Evolutionary conservation across 2,329 filamentous ascomycete species (phyloP).

Genomic region (Talaromyces amestolkiae): DNA sequence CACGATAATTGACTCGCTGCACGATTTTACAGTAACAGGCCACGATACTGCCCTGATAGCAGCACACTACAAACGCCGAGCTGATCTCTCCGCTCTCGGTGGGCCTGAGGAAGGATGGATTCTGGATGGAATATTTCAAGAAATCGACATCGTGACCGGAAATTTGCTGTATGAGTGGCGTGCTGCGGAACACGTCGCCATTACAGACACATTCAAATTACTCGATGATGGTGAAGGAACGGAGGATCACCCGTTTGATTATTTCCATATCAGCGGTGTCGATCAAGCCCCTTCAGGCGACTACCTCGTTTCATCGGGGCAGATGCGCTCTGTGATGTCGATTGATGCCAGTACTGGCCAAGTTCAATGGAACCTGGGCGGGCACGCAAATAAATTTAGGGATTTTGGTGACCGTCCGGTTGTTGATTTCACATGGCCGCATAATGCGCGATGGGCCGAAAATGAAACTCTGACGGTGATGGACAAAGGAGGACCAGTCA

Average conservation of each 20-base stretch:
- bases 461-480: conserved; percentile 36
- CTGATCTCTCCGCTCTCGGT: conserved; percentile 40
- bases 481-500: conserved; percentile 31
- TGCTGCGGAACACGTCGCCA: conserved; percentile 45
- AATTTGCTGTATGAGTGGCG: conserved; percentile 49
- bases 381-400: conserved; percentile 10
- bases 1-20: conserved; percentile 34
- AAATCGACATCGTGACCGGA: conserved; percentile 45
- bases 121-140: conserved; percentile 45
- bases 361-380: conserved; percentile 54
- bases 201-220: conserved; percentile 26
- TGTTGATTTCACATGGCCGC: conserved; percentile 17
- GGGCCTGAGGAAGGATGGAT: conserved; percentile 41
- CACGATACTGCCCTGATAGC: conserved; percentile 45
- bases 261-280: conserved; percentile 57
- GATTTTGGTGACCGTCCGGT: conserved; percentile 6
- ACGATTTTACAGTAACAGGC: conserved; percentile 47
- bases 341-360: conserved; percentile 48
- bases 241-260: conserved; percentile 47
- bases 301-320: conserved; percentile 55
- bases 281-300: conserved; percentile 52
- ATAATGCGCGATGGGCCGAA: conserved; percentile 23
- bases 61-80: conserved; percentile 39
- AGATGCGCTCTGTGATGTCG: conserved; percentile 48
- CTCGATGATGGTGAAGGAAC: conserved; percentile 23